Base-by-base conservation (phyloP, 371 early-diverging fungal species). In the Coemansia sp. region DNA sequence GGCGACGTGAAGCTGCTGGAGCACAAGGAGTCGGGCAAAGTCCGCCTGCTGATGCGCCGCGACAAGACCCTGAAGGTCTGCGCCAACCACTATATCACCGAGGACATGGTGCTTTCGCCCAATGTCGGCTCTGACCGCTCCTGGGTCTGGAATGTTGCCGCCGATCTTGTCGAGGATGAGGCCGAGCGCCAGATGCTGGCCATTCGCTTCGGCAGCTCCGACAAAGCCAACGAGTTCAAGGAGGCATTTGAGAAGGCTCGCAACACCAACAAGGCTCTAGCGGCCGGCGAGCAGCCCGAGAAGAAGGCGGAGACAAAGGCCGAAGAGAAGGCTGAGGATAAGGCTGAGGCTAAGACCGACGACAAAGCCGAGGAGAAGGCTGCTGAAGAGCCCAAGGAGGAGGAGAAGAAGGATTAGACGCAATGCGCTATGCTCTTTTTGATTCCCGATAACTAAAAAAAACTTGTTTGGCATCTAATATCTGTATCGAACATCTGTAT, bases 31-130 rank as follows among this genome's bases (percentile, higher is more conserved):
- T 82, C 86, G 69, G 83, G 83, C 67, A 93, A 93, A 82, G 81
- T 94, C 72, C 94, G 98, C 69, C 75, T 98, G 49, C 82, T 98
- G 76, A 98, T 98, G 98, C 90, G 97, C 57, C 90, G 98, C 57
- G 98, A 97, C 75, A 94, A 97, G 85, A 97, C 95, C 33, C 89
- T 83, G 79, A 98, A 97, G 88, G 90, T 98, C 64, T 98, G 98
- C 79, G 98, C 98, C 79, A 98, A 98, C 88, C 98, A 98, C 85
- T 87, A 86, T 61, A 79, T 97, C 63, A 85, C 94, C 55, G 64
- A 85, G n/a, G 91, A 90, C 40, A 95, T 98, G 90, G 81, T 81
- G 41, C 86, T 98, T 63, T 77, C 86, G 36, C 91, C 97, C 49
- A 97, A 97, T 69, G 91, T 96, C 62, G 97, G 95, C 50, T 94